Percentiles rank a stretch among this genome's conserved stretches.
These are phyloP conservation scores for Chalaropsis thielavioides DNA, from an alignment of 2,329 filamentous ascomycete genomes.

Conservation along the genomic window DNA sequence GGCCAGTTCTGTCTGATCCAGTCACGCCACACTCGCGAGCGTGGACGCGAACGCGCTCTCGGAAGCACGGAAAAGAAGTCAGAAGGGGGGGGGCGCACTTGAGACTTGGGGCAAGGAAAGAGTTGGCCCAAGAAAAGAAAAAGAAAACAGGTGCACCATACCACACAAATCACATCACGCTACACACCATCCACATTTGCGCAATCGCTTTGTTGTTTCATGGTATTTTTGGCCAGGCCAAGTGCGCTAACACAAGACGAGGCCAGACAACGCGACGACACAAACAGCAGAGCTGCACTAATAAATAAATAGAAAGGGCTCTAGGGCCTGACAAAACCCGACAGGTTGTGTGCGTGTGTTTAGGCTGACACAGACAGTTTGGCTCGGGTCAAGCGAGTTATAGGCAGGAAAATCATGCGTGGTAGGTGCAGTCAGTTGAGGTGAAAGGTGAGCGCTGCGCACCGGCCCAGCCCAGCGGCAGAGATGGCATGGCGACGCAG, in stretches of 20 bases:
- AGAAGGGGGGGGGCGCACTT: no score
- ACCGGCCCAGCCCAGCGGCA: neutral
- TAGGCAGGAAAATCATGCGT: neutral
- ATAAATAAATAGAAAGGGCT: neutral
- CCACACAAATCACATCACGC: neutral
- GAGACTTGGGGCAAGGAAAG: neutral
- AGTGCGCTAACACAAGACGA: neutral
- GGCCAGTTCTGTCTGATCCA: neutral
- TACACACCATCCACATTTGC: neutral
- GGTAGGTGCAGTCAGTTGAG: conserved; percentile 1
- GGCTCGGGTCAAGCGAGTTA: conserved; percentile 2
- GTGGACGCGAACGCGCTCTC: no score
- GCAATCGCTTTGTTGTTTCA: neutral
- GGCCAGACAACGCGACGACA: no score
- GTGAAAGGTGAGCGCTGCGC: neutral
- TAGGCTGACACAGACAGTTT: neutral
- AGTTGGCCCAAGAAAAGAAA: neutral
- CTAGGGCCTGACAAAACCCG: neutral
- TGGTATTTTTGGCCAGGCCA: neutral
- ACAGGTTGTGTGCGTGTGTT: no score
- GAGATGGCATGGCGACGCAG: neutral
- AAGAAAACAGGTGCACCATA: neutral
- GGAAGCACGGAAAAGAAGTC: no score
- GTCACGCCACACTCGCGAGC: neutral
- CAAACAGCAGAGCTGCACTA: neutral